A percentile compares a stretch with the other conserved stretches of the same genome.
Conservation (phyloP, 176 grass and related monocot species). For the Areca catechu region DNA sequence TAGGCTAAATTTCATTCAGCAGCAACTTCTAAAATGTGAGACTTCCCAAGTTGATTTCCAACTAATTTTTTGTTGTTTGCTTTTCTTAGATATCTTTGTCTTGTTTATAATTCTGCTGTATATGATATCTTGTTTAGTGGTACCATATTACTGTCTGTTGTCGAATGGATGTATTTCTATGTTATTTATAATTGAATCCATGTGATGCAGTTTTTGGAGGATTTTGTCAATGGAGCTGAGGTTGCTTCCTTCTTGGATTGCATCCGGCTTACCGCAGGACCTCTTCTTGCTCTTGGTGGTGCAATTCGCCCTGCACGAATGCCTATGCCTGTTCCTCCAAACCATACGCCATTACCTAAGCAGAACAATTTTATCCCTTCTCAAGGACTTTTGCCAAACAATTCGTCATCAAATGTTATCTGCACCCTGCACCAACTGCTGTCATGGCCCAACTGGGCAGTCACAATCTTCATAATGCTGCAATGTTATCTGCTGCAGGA, state of each 20-base stretch:
- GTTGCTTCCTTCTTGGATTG: conserved; percentile 98
- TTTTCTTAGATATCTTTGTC: too few species aligned
- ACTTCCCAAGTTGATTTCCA: too few species aligned
- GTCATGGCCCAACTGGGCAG: conserved; percentile 55
- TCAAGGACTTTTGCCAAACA: conserved; percentile 41
- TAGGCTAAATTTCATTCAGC: too few species aligned
- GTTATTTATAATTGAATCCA: neutral
- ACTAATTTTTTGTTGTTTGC: too few species aligned
- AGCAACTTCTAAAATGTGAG: too few species aligned
- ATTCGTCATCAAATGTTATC: conserved; percentile 48
- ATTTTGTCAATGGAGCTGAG: conserved; percentile 98
- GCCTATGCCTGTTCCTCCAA: conserved; percentile 73
- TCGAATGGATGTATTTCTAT: too few species aligned
- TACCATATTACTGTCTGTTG: too few species aligned
- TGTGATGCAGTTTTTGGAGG: conserved; percentile 83
- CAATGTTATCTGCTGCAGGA: conserved; percentile 83
- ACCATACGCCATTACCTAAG: conserved; percentile 47
- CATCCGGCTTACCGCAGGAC: conserved; percentile 84
- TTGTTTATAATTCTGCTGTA: too few species aligned
- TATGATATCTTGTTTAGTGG: too few species aligned
- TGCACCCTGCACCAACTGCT: conserved; percentile 16
- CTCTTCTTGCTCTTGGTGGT: conserved; percentile 92
- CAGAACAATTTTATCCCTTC: conserved; percentile 31
- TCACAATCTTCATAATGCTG: conserved; percentile 64
- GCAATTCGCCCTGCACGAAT: conserved; percentile 97